Evolutionary conservation across 805 yeast species (phyloP).

Genomic region (Myxozyma geophila): DNA sequence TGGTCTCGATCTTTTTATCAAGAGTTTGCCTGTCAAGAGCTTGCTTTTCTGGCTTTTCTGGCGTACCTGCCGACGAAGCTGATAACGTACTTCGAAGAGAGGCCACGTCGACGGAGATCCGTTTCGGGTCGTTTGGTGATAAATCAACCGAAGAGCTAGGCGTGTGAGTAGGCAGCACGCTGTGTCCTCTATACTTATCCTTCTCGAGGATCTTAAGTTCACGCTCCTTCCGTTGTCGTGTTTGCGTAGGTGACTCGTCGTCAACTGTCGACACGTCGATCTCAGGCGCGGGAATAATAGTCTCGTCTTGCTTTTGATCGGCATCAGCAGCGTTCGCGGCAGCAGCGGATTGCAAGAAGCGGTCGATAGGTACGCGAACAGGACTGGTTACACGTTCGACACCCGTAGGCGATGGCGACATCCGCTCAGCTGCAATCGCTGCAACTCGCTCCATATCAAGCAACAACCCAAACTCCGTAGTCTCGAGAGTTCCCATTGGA

Average conservation of each 20-base stretch:
- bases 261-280: constrained; percentile 14
- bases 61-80: constrained; percentile 6
- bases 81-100: constrained; percentile 23
- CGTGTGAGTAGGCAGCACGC: constrained; percentile 7
- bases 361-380: constrained; percentile 3
- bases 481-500: constrained; percentile 33
- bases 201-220: constrained; percentile 14
- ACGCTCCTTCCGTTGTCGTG: constrained; percentile 10
- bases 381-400: constrained; percentile 1
- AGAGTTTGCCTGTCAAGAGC: constrained; percentile 19
- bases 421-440: constrained; percentile 1
- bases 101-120: constrained; percentile 27
- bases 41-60: constrained; percentile 6
- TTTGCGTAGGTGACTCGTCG: constrained; percentile 17
- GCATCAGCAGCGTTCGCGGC: constrained; percentile 15
- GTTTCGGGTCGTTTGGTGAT: constrained; percentile 24
- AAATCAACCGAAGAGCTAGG: constrained; percentile 8
- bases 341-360: constrained; percentile 1
- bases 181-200: constrained; percentile 22
- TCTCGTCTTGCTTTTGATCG: not conserved
- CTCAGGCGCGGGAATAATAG: not conserved
- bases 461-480: constrained; percentile 22
- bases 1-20: constrained; percentile 30
- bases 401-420: constrained; percentile 12
- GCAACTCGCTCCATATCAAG: constrained; percentile 25